Evolutionary conservation across 192 early-diverging fungal genomes (phyloP).

Genomic region (Coemansia sp.): DNA sequence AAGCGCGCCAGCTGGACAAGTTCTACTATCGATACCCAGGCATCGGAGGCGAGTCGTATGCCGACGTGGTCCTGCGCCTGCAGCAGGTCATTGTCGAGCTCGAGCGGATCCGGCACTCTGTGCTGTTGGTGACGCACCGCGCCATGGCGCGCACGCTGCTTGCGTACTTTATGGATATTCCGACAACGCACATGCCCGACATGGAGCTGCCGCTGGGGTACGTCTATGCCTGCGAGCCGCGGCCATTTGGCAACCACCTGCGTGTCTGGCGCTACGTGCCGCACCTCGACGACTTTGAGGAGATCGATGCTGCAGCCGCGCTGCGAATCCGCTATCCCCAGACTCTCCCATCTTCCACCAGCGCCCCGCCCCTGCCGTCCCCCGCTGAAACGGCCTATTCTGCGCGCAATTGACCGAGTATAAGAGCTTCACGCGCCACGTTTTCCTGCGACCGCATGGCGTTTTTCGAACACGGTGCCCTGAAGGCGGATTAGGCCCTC

Average conservation of each 20-base stretch:
- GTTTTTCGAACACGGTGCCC: too few species aligned
- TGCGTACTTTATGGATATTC: constrained; percentile 83
- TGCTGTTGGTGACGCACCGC: constrained; percentile 87
- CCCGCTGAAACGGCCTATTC: constrained; percentile 38
- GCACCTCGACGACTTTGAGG: constrained; percentile 32
- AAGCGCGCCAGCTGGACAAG: constrained; percentile 78
- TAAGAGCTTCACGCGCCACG: neutral
- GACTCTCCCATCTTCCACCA: constrained; percentile 9
- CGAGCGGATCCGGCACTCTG: constrained; percentile 84
- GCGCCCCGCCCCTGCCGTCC: constrained; percentile 32
- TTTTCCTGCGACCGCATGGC: neutral
- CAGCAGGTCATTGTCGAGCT: constrained; percentile 93
- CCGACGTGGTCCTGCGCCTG: constrained; percentile 90
- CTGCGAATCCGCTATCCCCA: constrained; percentile 40
- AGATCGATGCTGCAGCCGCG: constrained; percentile 32
- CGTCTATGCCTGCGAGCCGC: constrained; percentile 75
- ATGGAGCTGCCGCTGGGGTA: constrained; percentile 78
- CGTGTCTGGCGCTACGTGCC: constrained; percentile 36
- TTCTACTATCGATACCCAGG: constrained; percentile 94
- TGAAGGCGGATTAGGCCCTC: neutral
- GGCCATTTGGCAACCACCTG: constrained; percentile 71
- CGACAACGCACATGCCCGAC: constrained; percentile 73
- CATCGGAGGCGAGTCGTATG: constrained; percentile 89
- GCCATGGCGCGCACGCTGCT: constrained; percentile 88
- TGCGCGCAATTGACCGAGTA: neutral